Conservation (phyloP, 306 rosid genomes). For the Parietaria judaica region DNA sequence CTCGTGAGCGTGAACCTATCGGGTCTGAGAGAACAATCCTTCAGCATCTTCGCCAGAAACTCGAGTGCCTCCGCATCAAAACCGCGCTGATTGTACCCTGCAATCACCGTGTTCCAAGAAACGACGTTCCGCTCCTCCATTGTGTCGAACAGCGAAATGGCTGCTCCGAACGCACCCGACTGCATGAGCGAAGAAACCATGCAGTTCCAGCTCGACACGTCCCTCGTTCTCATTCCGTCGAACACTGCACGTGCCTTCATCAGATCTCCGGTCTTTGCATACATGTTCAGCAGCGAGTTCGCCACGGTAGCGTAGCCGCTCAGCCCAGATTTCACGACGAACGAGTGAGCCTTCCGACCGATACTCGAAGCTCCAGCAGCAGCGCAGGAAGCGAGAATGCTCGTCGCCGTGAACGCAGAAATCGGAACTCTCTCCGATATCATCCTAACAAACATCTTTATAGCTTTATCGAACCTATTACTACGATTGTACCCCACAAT, state of each 20-base stretch:
- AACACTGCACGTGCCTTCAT: constrained; percentile 50
- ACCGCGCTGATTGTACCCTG: constrained; percentile 57
- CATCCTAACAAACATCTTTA: constrained; percentile 49
- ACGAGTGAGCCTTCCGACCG: constrained; percentile 67
- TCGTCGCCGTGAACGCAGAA: constrained; percentile 56
- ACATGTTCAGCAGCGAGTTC: constrained; percentile 81
- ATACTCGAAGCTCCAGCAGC: constrained; percentile 39
- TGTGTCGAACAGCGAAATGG: constrained; percentile 48
- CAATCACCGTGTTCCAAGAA: constrained; percentile 69
- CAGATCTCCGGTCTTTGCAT: constrained; percentile 64
- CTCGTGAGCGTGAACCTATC: constrained; percentile 76
- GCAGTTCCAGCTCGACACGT: constrained; percentile 57
- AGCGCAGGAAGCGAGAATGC: constrained; percentile 65
- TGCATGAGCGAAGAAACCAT: constrained; percentile 66
- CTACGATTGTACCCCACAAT: constrained; percentile 61
- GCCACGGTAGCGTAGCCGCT: constrained; percentile 47
- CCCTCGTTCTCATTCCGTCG: constrained; percentile 50
- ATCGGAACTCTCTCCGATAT: constrained; percentile 38
- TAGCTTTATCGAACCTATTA: constrained; percentile 42
- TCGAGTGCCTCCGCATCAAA: constrained; percentile 48
- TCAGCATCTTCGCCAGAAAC: constrained; percentile 50
- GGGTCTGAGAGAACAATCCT: constrained; percentile 41
- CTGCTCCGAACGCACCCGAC: constrained; percentile 50
- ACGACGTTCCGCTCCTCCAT: constrained; percentile 54
- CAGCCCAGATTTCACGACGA: constrained; percentile 52